Base-by-base conservation (phyloP, 176 grass and related monocot genomes). In the Otatea glauca region DNA sequence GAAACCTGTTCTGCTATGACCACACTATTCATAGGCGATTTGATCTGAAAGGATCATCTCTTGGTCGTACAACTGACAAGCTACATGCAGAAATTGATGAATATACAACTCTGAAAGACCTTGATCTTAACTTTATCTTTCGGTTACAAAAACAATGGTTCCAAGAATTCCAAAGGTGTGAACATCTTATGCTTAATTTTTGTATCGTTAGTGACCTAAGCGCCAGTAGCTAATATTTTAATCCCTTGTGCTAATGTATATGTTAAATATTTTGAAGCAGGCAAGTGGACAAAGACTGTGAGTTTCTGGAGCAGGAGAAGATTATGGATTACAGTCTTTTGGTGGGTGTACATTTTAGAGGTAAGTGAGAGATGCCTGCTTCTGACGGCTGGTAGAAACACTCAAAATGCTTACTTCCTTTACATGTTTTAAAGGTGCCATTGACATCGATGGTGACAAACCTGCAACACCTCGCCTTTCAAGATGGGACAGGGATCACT, bases 271-370 rank as follows among this genome's bases (percentile, higher is more conserved):
- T 59, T 76, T 84, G 29, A 76, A 80, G 73, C 84, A 97, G 94
- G 85, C 94, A 97, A 90, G 94, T 94, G 10, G 89, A 97, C 61
- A 94, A 81, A 72, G 94, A 97, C 70, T 92, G 92, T 92, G 92
- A 94, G 18, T 97, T 97, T 91, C 92, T 97, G 35, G 94, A 92
- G 85, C 87, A 90, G 74, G 94, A 97, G 86, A 94, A 84, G 74
- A 94, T 97, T 74, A 97, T 97, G 94, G 92, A 97, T 90, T 97
- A 97, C 82, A 97, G 94, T 79, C 89, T 97, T 70, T 88, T 97
- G 86, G 92, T 97, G 56, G 94, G 92, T 38, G 85, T 97, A 85
- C 94, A 97, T 92, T 97, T 97, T 82, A 94, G 89, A 88, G 94
- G 88, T 77, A 82, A 84, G 27, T 69, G 72, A 75, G 85, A 48